Conservation (phyloP, 768 basidiomycete genomes). For the Boletus rubroflammeus region DNA sequence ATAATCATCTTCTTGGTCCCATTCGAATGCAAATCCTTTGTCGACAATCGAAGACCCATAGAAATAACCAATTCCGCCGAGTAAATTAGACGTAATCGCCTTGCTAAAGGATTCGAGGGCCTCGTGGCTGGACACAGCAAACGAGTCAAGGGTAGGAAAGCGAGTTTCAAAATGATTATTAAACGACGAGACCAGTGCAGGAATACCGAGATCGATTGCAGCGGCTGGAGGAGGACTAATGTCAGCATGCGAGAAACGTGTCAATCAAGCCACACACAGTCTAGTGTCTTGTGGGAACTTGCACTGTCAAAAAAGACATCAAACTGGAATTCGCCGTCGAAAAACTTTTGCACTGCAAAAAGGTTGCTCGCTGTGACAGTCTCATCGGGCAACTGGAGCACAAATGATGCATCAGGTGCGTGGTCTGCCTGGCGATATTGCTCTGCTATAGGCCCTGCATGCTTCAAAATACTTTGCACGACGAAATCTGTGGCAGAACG, state of each 20-base stretch:
- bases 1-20: conserved; percentile 69
- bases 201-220: conserved; percentile 65
- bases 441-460: conserved; percentile 51
- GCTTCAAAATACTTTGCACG: conserved; percentile 53
- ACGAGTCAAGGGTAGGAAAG: conserved; percentile 67
- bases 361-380: conserved; percentile 71
- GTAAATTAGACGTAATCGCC: conserved; percentile 83
- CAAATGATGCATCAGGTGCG: conserved; percentile 76
- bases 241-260: conserved; percentile 1
- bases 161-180: conserved; percentile 60
- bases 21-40: conserved; percentile 80
- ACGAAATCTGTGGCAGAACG: conserved; percentile 50
- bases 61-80: conserved; percentile 95
- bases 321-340: conserved; percentile 82
- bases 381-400: conserved; percentile 75
- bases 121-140: conserved; percentile 42
- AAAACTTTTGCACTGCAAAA: conserved; percentile 82
- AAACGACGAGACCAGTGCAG: conserved; percentile 59
- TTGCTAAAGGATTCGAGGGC: conserved; percentile 73
- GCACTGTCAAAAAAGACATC: conserved; percentile 85
- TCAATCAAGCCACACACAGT: conserved; percentile 44
- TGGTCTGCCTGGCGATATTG: conserved; percentile 47
- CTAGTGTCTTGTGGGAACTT: conserved; percentile 61
- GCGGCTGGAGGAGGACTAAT: conserved; percentile 40
- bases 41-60: conserved; percentile 89